Evolutionary conservation across 1,284 basidiomycete genomes (phyloP).

Genomic region (Boletus smithii): DNA sequence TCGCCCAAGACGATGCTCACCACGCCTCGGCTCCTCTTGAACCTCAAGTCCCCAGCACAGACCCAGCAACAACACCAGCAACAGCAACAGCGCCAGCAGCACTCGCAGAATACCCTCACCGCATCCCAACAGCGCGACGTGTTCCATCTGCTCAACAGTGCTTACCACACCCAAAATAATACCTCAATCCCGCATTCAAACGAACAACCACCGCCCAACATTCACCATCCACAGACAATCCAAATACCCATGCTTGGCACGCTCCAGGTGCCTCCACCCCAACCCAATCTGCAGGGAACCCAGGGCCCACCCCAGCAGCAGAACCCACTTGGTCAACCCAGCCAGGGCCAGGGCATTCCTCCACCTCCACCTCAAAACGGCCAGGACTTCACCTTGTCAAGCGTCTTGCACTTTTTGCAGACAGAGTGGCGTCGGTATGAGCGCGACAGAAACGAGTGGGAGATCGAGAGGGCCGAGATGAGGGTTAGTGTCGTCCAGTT

Average conservation of each 20-base stretch:
- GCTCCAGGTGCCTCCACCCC: conserved; percentile 56
- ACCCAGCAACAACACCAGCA: conserved; percentile 14
- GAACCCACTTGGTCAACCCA: too few species aligned
- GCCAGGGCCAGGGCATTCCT: conserved; percentile 61
- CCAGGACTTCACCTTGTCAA: conserved; percentile 91
- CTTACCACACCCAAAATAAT: conserved; percentile 28
- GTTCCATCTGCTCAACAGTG: conserved; percentile 25
- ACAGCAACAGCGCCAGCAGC: conserved; percentile 19
- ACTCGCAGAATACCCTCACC: conserved; percentile 30
- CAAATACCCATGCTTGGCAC: conserved; percentile 68
- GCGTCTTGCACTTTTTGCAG: conserved; percentile 95
- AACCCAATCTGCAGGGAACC: conserved; percentile 40
- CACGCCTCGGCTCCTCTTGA: too few species aligned
- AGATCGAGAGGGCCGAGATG: conserved; percentile 99
- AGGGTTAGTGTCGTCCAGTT: conserved; percentile 60
- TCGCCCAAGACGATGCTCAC: conserved; percentile 31
- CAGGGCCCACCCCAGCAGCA: too few species aligned
- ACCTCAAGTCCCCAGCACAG: conserved; percentile 30
- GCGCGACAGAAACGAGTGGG: conserved; percentile 98
- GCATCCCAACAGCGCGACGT: conserved; percentile 30
- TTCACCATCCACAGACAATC: conserved; percentile 42
- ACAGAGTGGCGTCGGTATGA: conserved; percentile 97
- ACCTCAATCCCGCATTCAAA: conserved; percentile 4
- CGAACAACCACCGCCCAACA: conserved; percentile 32
- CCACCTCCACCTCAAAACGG: conserved; percentile 70